Evolutionary conservation across 2,329 filamentous ascomycete species (phyloP).

Genomic region (Clonostachys byssicola): DNA sequence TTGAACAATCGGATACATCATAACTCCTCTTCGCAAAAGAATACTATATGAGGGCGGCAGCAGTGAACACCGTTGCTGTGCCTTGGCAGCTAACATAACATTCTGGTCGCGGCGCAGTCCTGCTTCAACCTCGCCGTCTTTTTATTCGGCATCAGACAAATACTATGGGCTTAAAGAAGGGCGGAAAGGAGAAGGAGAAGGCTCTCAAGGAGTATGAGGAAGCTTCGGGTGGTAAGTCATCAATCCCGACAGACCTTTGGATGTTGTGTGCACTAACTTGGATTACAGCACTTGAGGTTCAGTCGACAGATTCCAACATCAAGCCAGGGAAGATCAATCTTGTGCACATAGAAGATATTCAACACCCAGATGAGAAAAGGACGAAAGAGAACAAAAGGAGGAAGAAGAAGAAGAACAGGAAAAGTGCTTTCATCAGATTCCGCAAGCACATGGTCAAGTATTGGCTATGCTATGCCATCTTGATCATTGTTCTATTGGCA

Average conservation of each 20-base stretch:
- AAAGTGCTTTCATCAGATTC: background rate
- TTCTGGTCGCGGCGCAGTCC: too few relatives aligned
- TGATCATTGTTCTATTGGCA: slow-evolving; percentile 25
- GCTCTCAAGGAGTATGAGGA: too few relatives aligned
- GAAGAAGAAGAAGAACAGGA: background rate
- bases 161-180: too few relatives aligned
- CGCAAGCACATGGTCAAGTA: slow-evolving; percentile 28
- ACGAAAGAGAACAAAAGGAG: background rate
- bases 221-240: too few relatives aligned
- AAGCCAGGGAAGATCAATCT: background rate
- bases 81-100: too few relatives aligned
- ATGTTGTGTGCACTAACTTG: background rate
- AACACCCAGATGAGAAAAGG: background rate
- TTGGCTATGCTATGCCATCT: slow-evolving; percentile 30
- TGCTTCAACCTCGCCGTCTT: too few relatives aligned
- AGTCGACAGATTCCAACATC: background rate
- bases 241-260: background rate
- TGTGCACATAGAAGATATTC: slow-evolving; percentile 1
- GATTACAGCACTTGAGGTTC: background rate
- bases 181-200: too few relatives aligned
- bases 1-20: too few relatives aligned
- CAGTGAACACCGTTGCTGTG: too few relatives aligned
- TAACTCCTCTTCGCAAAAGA: too few relatives aligned
- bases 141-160: too few relatives aligned
- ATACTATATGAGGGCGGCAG: too few relatives aligned